Conservation (phyloP, 306 rosid genomes). For the Cyamopsis tetragonoloba region DNA sequence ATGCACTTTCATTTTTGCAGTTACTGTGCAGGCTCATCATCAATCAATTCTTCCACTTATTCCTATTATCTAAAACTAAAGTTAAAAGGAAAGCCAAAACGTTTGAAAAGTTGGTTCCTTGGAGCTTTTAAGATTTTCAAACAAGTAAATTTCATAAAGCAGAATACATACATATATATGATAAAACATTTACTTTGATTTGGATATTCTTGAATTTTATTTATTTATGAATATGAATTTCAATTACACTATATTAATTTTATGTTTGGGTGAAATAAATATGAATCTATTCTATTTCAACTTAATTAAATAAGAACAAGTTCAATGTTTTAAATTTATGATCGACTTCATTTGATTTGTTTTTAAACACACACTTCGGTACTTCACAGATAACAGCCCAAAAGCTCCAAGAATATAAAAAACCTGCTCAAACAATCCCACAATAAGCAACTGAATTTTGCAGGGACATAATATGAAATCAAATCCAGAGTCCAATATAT, state of each 20-base stretch:
- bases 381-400: constrained; percentile 10
- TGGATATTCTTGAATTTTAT: too few species aligned
- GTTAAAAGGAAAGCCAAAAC: not conserved
- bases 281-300: too few species aligned
- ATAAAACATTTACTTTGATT: constrained; percentile 10
- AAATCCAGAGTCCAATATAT: not conserved
- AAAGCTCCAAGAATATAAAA: constrained; percentile 15
- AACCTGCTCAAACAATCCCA: not conserved
- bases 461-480: not conserved
- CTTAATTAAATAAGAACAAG: too few species aligned
- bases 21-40: not conserved
- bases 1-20: too few species aligned
- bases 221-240: too few species aligned
- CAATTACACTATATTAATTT: too few species aligned
- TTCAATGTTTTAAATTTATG: too few species aligned
- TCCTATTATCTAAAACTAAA: not conserved
- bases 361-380: too few species aligned
- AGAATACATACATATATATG: not conserved
- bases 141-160: not conserved
- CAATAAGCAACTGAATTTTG: constrained; percentile 9
- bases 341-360: too few species aligned
- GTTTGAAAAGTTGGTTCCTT: not conserved
- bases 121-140: not conserved
- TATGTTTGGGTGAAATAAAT: too few species aligned
- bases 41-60: not conserved